phyloP scores from a whole-genome alignment of 176 grass and related monocot genomes.

The Rhynchospora pubera region DNA sequence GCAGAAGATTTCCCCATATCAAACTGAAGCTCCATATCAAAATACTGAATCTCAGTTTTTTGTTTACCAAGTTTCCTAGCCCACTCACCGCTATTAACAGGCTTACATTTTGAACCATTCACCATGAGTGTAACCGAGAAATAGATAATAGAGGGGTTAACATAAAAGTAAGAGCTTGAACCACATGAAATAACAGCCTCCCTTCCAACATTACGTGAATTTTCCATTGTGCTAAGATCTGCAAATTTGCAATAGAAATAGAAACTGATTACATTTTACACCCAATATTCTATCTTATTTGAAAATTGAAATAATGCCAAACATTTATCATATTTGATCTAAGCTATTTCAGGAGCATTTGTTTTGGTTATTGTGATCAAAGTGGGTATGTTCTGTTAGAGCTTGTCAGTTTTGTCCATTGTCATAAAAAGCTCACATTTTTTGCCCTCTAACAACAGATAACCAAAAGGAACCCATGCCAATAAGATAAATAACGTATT shows the following conservation, averaged over 20 bases:
- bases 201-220: slow-evolving; percentile 41
- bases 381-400: neutral
- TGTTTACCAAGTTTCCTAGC: slow-evolving; percentile 59
- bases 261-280: neutral
- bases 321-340: neutral
- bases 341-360: neutral
- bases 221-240: slow-evolving; percentile 40
- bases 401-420: slow-evolving; percentile 10
- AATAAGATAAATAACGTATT: neutral
- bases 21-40: slow-evolving; percentile 82
- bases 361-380: neutral
- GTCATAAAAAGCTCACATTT: slow-evolving; percentile 12
- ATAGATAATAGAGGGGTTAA: slow-evolving; percentile 54
- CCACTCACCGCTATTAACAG: slow-evolving; percentile 59
- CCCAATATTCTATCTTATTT: neutral
- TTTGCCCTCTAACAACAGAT: slow-evolving; percentile 15
- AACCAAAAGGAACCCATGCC: neutral
- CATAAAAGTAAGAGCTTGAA: slow-evolving; percentile 77
- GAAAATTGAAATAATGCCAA: neutral
- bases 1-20: slow-evolving; percentile 48
- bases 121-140: slow-evolving; percentile 54
- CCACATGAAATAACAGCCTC: slow-evolving; percentile 45
- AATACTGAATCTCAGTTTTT: slow-evolving; percentile 44
- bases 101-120: slow-evolving; percentile 56
- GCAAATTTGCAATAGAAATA: slow-evolving; percentile 28